These are phyloP conservation scores for Chamaenerion angustifolium DNA, from an alignment of 345 rosid genomes.

Conservation along the genomic window DNA sequence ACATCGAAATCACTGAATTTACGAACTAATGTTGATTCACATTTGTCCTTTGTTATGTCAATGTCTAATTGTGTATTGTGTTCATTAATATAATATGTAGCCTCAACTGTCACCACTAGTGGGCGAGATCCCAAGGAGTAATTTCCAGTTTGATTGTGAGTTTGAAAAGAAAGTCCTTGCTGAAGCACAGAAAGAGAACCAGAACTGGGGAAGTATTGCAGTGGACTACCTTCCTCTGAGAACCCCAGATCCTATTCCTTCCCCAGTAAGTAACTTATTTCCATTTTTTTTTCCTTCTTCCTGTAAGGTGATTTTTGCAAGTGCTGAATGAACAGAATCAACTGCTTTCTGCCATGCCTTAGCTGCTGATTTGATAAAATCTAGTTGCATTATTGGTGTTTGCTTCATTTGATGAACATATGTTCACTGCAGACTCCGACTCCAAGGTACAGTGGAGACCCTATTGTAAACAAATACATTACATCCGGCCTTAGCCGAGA, in stretches of 20 bases:
- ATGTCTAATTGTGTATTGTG: neutral
- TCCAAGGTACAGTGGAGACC: conserved; percentile 39
- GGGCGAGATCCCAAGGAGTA: conserved; percentile 59
- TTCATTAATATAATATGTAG: conserved; percentile 17
- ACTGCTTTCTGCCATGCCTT: no score
- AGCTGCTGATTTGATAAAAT: no score
- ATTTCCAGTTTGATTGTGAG: conserved; percentile 62
- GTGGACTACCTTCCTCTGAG: conserved; percentile 44
- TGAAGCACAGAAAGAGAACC: conserved; percentile 54
- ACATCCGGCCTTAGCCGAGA: conserved; percentile 56
- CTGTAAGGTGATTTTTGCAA: no score
- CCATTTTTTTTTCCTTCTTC: no score
- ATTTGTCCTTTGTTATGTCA: neutral
- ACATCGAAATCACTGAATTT: no score
- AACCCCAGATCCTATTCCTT: conserved; percentile 29
- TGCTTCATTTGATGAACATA: no score
- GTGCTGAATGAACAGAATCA: no score
- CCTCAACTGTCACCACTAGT: conserved; percentile 46
- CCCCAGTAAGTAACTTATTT: conserved; percentile 23
- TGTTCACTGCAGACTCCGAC: neutral
- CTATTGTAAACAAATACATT: conserved; percentile 50
- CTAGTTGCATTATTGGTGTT: no score
- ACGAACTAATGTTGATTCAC: neutral
- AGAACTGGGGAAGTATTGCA: conserved; percentile 54
- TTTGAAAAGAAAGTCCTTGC: conserved; percentile 54